Evolutionary conservation across 129 eudicot species (phyloP).

Genomic region (Flaveria sonorensis): DNA sequence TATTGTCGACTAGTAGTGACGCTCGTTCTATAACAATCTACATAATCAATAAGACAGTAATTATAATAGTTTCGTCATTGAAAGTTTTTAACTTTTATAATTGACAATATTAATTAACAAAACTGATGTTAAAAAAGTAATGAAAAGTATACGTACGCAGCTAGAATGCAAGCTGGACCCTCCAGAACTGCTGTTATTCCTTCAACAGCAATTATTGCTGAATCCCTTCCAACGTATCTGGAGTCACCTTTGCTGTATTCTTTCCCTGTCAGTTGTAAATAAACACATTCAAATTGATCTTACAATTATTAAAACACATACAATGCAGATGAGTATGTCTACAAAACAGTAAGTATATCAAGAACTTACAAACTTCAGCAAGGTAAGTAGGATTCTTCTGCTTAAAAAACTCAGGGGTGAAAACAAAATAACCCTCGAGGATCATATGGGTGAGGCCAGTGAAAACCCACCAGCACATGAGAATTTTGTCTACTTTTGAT

Average conservation of each 20-base stretch:
- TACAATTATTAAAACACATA: neutral
- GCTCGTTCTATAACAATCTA: neutral
- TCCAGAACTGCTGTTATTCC: constrained; percentile 76
- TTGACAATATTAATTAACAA: neutral
- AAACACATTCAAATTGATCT: neutral
- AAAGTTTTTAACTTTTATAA: neutral
- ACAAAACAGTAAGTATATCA: neutral
- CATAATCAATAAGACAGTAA: neutral
- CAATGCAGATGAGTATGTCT: constrained; percentile 6
- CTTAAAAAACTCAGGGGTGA: constrained; percentile 77
- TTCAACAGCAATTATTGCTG: constrained; percentile 73
- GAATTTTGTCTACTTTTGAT: constrained; percentile 61
- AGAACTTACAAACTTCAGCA: constrained; percentile 86
- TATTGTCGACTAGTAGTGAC: no score
- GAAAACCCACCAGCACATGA: constrained; percentile 98
- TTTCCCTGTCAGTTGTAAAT: constrained; percentile 59
- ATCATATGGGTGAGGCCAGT: constrained; percentile 87
- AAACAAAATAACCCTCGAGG: constrained; percentile 88
- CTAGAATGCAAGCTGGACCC: constrained; percentile 87
- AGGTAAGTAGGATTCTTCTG: constrained; percentile 62
- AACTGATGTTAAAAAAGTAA: neutral
- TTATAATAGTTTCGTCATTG: neutral
- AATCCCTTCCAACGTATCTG: constrained; percentile 73
- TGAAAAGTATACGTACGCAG: constrained; percentile 58
- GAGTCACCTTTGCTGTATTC: constrained; percentile 99